phyloP scores from a whole-genome alignment of 2,329 filamentous ascomycete genomes.

The Aspergillus neoniger region DNA sequence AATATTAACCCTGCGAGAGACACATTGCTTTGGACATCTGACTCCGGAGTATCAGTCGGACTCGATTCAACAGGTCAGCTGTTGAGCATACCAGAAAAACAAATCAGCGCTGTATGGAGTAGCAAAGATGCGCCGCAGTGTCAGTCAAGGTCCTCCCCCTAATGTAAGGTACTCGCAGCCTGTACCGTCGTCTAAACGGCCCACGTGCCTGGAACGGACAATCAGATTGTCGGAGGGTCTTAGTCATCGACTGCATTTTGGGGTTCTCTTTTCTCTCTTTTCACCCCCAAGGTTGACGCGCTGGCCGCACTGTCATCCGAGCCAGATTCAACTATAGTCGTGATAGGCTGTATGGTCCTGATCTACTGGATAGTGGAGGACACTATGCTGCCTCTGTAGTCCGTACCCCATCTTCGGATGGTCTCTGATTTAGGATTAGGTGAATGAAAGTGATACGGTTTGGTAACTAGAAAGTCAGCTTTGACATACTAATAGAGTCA shows the following conservation, averaged over 20 bases:
- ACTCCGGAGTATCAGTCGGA: neutral
- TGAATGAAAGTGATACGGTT: neutral
- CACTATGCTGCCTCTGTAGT: neutral
- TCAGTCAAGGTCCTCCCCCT: constrained; percentile 1
- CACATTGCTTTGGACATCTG: neutral
- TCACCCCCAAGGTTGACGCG: constrained; percentile 1
- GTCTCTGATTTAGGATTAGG: neutral
- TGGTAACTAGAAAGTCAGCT: neutral
- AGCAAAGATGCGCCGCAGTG: neutral
- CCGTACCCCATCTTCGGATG: neutral
- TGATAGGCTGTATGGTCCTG: neutral
- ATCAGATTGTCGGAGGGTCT: neutral
- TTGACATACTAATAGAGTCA: neutral
- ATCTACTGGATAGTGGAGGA: neutral
- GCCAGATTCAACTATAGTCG: neutral
- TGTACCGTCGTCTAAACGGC: constrained; percentile 5
- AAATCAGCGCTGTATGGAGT: neutral
- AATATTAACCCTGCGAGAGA: neutral
- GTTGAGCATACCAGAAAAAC: neutral
- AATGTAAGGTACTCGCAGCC: constrained; percentile 11
- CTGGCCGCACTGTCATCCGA: neutral
- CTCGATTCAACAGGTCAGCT: neutral
- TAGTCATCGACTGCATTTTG: neutral
- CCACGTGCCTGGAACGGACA: constrained; percentile 13
- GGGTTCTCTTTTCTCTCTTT: neutral